A percentile compares a stretch with the other conserved stretches of the same genome.
These are phyloP conservation scores for Solidago caesia DNA, from an alignment of 129 eudicot species.

Conservation along the genomic window DNA sequence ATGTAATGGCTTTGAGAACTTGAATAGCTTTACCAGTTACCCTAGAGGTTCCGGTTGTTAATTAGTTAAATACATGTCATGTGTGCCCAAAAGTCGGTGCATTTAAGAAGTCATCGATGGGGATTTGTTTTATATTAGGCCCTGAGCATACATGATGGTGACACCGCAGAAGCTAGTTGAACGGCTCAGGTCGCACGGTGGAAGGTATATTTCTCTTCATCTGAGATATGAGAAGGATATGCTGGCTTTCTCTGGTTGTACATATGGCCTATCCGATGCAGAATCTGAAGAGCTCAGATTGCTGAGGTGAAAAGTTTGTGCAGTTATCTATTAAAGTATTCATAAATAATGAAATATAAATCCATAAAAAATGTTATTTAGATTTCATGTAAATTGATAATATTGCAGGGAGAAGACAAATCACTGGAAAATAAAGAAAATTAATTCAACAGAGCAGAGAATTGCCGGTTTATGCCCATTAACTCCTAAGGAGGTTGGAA, in stretches of 20 bases:
- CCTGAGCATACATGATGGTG: slow-evolving; percentile 84
- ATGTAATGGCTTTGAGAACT: background rate
- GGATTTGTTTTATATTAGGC: slow-evolving; percentile 67
- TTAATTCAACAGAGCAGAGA: slow-evolving; percentile 90
- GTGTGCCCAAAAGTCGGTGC: slow-evolving; percentile 24
- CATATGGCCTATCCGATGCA: slow-evolving; percentile 71
- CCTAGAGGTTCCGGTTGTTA: background rate
- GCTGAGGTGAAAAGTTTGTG: slow-evolving; percentile 58
- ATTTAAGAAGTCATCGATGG: slow-evolving; percentile 55
- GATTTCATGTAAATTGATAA: background rate
- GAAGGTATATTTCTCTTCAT: slow-evolving; percentile 80
- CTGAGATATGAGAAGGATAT: slow-evolving; percentile 95
- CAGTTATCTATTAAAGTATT: background rate
- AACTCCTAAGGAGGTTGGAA: slow-evolving; percentile 92
- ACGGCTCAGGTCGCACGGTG: slow-evolving; percentile 65
- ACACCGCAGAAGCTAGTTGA: slow-evolving; percentile 93
- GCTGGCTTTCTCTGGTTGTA: slow-evolving; percentile 95
- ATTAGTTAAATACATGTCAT: background rate
- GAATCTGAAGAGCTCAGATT: slow-evolving; percentile 75
- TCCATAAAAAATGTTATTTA: background rate
- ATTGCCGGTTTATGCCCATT: slow-evolving; percentile 78
- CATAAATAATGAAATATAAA: background rate
- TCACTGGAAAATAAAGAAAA: slow-evolving; percentile 86
- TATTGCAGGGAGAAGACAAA: slow-evolving; percentile 67
- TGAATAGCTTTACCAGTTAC: background rate